Base-by-base conservation (phyloP, 192 early-diverging fungal species). In the Podochytrium sp. region DNA sequence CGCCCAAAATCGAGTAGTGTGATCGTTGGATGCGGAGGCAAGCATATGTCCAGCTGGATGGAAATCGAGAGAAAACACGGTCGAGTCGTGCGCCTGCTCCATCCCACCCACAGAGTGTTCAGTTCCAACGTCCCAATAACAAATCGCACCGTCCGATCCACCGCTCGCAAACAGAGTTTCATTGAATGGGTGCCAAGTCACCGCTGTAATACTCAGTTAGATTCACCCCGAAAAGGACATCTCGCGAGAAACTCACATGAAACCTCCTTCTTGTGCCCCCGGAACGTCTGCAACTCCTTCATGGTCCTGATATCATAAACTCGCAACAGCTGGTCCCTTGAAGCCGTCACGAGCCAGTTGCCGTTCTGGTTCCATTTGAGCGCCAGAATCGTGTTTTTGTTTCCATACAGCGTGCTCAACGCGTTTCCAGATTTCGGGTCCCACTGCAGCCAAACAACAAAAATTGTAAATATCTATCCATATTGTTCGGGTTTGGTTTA, bases 321-420 rank as follows among this genome's bases (percentile, higher is more conserved):
- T 74, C 96, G 93, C 35, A 99, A 81, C 40, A 95, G 76, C 65
- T 95, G 92, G 80, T 99, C 98, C 63, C 95, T 81, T 42, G 92
- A 93, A 0, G 92, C 94, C 16, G 92, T 96, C 2, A 92, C 87
- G 2, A 99, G 82, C 98, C 98, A 99, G 74, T 95, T 93, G 23
- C 98, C 98, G 82, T 99, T 99, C 47, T 88, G 88, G 78, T 99
- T 99, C 96, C 96, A 99, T 74, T 93, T 82, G 5, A 97, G 79
- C 2, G 88, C 88, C n/a, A 92, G 78, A 41, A 99, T 91, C 1
- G 94, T 91, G 77, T 96, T 96, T 74, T 97, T 96, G 78, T 98
- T 95, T 0, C 96, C 94, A 67, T 96, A 93, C 86, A 99, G 76
- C 27, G 94, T 95, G 2, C 92, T 91, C 34, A 99, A 79, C 38